These are phyloP conservation scores for Saccharum spontaneum DNA, from an alignment of 176 grass and related monocot genomes.

Conservation along the genomic window DNA sequence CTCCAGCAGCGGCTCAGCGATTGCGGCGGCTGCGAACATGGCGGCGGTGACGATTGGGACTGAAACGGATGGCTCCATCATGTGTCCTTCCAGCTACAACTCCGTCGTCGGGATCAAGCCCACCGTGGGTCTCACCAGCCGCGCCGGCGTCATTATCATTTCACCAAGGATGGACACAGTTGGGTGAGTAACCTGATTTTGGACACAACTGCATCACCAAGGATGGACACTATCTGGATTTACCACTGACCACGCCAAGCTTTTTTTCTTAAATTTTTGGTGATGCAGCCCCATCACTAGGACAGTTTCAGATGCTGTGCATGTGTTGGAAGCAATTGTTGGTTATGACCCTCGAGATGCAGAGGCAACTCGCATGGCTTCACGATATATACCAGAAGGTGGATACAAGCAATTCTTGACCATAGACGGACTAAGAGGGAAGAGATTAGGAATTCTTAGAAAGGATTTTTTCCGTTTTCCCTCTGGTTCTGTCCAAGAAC, in stretches of 20 bases:
- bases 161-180: constrained; percentile 73
- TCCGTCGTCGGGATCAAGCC: constrained; percentile 84
- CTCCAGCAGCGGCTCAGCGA: constrained; percentile 83
- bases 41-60: constrained; percentile 74
- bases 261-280: background rate
- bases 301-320: constrained; percentile 75
- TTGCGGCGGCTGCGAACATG: constrained; percentile 65
- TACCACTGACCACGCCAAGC: background rate
- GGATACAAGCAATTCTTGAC: constrained; percentile 70
- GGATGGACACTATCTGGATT: background rate
- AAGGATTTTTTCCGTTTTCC: constrained; percentile 60
- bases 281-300: constrained; percentile 52
- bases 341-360: constrained; percentile 63
- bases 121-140: constrained; percentile 75
- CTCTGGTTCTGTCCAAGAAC: constrained; percentile 40
- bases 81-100: constrained; percentile 71
- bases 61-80: constrained; percentile 82
- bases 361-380: constrained; percentile 48
- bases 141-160: constrained; percentile 75
- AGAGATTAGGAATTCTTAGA: constrained; percentile 67
- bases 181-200: constrained; percentile 54
- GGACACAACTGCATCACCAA: no score
- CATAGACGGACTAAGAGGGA: constrained; percentile 58
- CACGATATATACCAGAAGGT: constrained; percentile 63
- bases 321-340: constrained; percentile 71